These are phyloP conservation scores for Alnus rubra DNA, from an alignment of 306 rosid species.

Conservation along the genomic window DNA sequence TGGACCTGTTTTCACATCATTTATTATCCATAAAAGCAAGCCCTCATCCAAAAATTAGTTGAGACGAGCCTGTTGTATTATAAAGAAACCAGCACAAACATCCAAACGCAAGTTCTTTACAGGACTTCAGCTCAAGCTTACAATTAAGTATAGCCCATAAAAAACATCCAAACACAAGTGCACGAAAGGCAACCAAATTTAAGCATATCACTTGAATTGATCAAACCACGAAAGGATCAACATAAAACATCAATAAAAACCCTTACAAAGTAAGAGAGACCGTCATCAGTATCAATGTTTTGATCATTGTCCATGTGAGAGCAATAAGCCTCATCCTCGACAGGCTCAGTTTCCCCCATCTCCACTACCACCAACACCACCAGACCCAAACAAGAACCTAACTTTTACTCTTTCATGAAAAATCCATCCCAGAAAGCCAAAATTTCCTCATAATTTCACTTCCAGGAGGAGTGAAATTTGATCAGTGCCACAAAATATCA, in stretches of 20 bases:
- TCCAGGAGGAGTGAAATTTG: not conserved
- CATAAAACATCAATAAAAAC: conserved; percentile 12
- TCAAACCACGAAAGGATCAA: conserved; percentile 32
- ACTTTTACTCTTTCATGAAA: not conserved
- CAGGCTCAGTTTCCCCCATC: conserved; percentile 69
- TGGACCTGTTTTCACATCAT: too few species aligned
- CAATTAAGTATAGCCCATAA: not conserved
- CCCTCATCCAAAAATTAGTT: not conserved
- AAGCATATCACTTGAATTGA: conserved; percentile 37
- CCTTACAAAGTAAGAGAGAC: conserved; percentile 87
- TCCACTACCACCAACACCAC: conserved; percentile 50
- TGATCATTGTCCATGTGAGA: conserved; percentile 58
- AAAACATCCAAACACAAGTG: not conserved
- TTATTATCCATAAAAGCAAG: too few species aligned
- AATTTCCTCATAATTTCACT: not conserved
- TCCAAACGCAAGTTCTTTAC: not conserved
- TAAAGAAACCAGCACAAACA: not conserved
- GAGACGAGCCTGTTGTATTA: not conserved
- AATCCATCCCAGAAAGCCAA: not conserved
- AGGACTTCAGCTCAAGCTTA: conserved; percentile 3
- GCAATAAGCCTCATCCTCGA: conserved; percentile 79
- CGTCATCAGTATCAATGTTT: conserved; percentile 75
- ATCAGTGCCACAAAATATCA: too few species aligned
- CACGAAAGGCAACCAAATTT: not conserved
- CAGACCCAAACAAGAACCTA: conserved; percentile 54